Conservation (phyloP, 2,329 filamentous ascomycete genomes). For the Allantophomopsis cytisporea region DNA sequence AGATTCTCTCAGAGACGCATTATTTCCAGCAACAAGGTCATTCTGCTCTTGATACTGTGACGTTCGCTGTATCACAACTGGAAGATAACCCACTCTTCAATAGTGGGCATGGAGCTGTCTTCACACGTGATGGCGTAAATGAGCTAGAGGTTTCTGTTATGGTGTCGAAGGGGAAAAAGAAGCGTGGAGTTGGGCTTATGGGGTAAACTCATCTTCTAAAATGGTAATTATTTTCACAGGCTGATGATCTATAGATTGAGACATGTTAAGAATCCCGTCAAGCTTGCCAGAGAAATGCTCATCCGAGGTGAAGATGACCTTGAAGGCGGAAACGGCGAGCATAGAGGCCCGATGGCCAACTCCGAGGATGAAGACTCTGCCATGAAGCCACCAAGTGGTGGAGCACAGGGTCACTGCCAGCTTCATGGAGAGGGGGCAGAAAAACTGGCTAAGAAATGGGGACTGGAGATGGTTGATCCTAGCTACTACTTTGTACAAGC, state of each 20-base stretch:
- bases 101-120: slow-evolving; percentile 71
- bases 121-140: slow-evolving; percentile 69
- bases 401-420: slow-evolving; percentile 56
- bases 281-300: slow-evolving; percentile 58
- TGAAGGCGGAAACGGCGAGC: slow-evolving; percentile 24
- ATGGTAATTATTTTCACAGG: no score
- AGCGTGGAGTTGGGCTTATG: slow-evolving; percentile 68
- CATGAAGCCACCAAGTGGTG: slow-evolving; percentile 1
- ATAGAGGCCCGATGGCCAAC: slow-evolving; percentile 14
- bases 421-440: slow-evolving; percentile 58
- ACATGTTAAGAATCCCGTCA: slow-evolving; percentile 67
- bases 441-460: slow-evolving; percentile 51
- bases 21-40: slow-evolving; percentile 12
- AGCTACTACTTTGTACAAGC: slow-evolving; percentile 68
- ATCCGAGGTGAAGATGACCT: slow-evolving; percentile 50
- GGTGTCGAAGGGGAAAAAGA: slow-evolving; percentile 60
- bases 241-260: slow-evolving; percentile 25
- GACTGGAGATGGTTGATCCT: slow-evolving; percentile 50
- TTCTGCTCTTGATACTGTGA: slow-evolving; percentile 56
- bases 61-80: slow-evolving; percentile 60
- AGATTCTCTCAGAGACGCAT: slow-evolving; percentile 38
- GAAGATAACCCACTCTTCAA: slow-evolving; percentile 80
- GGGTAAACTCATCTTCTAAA: slow-evolving; percentile 20
- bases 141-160: slow-evolving; percentile 82
- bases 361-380: slow-evolving; percentile 2